Conservation (phyloP, 2,329 filamentous ascomycete genomes). For the Beauveria scarabaeidicola region DNA sequence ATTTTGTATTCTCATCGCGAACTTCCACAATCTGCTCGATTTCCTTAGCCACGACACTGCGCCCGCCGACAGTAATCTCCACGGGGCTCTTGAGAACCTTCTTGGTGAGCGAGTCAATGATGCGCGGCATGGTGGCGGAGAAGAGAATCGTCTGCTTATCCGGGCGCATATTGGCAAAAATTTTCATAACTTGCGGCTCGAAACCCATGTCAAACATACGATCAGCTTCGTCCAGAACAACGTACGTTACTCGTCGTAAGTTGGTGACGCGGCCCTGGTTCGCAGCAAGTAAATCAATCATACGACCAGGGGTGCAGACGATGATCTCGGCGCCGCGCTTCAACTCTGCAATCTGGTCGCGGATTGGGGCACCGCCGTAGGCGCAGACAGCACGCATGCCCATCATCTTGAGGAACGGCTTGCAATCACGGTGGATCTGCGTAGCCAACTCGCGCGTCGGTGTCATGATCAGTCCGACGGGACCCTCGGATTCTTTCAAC, state of each 20-base stretch:
- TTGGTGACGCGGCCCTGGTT: conserved; percentile 95
- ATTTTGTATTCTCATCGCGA: conserved; percentile 73
- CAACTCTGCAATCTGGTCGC: conserved; percentile 92
- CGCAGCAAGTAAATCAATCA: conserved; percentile 90
- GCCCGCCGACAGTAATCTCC: conserved; percentile 86
- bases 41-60: conserved; percentile 78
- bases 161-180: conserved; percentile 83
- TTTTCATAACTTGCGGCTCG: conserved; percentile 95
- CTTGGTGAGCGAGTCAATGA: conserved; percentile 83
- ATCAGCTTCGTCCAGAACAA: conserved; percentile 94
- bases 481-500: conserved; percentile 75
- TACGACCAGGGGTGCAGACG: conserved; percentile 86
- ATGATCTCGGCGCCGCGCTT: conserved; percentile 94
- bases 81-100: conserved; percentile 80
- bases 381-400: conserved; percentile 81
- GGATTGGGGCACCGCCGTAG: conserved; percentile 91
- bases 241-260: conserved; percentile 78
- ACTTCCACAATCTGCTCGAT: conserved; percentile 93
- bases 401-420: conserved; percentile 83
- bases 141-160: conserved; percentile 92
- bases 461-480: conserved; percentile 82
- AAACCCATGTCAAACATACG: conserved; percentile 99
- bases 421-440: conserved; percentile 91
- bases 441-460: conserved; percentile 89
- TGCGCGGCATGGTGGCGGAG: conserved; percentile 90